Conservation (phyloP, 1,284 basidiomycete genomes). For the Marasmius fiardii region DNA sequence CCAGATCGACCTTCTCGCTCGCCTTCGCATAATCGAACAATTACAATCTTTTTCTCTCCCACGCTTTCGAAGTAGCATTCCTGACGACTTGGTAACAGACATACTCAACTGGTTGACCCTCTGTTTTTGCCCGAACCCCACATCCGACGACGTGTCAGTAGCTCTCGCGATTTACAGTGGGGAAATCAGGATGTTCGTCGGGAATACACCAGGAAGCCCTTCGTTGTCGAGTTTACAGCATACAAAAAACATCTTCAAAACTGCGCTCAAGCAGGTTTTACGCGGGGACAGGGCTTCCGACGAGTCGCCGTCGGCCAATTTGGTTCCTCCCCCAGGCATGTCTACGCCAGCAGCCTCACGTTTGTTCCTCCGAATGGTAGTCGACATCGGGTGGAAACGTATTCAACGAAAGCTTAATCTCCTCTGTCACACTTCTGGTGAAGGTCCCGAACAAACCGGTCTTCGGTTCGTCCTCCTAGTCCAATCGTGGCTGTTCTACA, state of each 20-base stretch:
- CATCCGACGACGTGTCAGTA: constrained; percentile 7
- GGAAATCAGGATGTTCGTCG: constrained; percentile 7
- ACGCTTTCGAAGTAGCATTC: neutral
- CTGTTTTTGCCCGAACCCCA: constrained; percentile 7
- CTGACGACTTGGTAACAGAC: constrained; percentile 9
- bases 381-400: constrained; percentile 6
- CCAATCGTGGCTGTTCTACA: constrained; percentile 9
- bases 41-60: constrained; percentile 2
- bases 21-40: constrained; percentile 12
- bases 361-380: constrained; percentile 9
- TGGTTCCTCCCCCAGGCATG: neutral
- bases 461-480: constrained; percentile 9
- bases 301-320: no score
- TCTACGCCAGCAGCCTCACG: neutral
- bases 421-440: constrained; percentile 6
- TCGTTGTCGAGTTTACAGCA: neutral
- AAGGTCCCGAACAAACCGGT: constrained; percentile 3
- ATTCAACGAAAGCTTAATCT: constrained; percentile 10
- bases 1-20: constrained; percentile 9
- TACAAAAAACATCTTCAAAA: neutral
- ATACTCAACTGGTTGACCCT: constrained; percentile 12
- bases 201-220: neutral
- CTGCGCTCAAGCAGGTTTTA: constrained; percentile 2
- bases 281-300: no score
- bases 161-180: constrained; percentile 9